Percentiles rank a stretch among this genome's conserved stretches.
Conservation (phyloP, 228 moss, liverwort and hornwort species). For the Sphagnum magellanicum region DNA sequence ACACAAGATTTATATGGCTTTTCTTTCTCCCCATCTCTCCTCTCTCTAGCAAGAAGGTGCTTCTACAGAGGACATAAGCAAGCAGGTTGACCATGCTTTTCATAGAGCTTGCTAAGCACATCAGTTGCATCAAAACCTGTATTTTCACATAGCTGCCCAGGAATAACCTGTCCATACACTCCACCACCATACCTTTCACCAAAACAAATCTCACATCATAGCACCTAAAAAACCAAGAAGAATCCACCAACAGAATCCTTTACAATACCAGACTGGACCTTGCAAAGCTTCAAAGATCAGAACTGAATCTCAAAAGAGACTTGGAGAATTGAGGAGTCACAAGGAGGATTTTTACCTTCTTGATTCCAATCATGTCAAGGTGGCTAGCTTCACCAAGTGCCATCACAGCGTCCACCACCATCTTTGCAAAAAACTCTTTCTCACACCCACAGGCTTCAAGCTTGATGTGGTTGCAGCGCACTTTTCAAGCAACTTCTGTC, state of each 20-base stretch:
- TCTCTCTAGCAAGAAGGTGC: too few relatives aligned
- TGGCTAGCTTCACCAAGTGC: constrained; percentile 80
- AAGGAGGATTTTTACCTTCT: constrained; percentile 44
- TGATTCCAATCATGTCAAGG: constrained; percentile 88
- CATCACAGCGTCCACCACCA: constrained; percentile 95
- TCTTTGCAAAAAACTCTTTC: constrained; percentile 93
- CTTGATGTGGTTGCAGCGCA: constrained; percentile 91
- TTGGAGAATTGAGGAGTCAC: too few relatives aligned
- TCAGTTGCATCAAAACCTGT: constrained; percentile 98
- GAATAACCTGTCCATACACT: constrained; percentile 65
- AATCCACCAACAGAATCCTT: not conserved
- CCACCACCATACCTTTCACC: constrained; percentile 67
- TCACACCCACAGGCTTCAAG: constrained; percentile 95
- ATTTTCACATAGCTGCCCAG: constrained; percentile 95
- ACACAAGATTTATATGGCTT: too few relatives aligned
- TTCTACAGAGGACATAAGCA: too few relatives aligned
- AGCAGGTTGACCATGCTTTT: constrained; percentile 66
- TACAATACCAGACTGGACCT: not conserved
- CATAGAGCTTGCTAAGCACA: constrained; percentile 90
- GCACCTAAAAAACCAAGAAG: constrained; percentile 74
- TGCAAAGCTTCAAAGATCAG: too few relatives aligned
- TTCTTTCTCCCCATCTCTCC: not conserved
- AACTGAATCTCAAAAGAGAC: too few relatives aligned
- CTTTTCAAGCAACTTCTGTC: constrained; percentile 91
- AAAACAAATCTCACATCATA: constrained; percentile 96